Conservation (phyloP, 148 eudicot genomes). For the Dianthus caryophyllus region DNA sequence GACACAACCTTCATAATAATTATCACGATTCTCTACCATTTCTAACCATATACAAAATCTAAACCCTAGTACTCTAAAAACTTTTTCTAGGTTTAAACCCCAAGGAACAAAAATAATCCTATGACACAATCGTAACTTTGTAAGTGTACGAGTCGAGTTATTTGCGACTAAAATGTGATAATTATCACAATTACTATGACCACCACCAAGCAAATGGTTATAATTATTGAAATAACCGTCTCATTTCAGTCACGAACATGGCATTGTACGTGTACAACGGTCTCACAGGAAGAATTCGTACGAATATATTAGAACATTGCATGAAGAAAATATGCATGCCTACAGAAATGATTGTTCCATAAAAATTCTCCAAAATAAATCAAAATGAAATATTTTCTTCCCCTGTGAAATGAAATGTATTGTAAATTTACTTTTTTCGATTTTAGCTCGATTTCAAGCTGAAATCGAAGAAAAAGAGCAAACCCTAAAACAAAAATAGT, state of each 20-base stretch:
- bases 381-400: not conserved
- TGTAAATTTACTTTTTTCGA: not conserved
- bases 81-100: not conserved
- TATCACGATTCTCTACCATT: not conserved
- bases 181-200: too few relatives aligned
- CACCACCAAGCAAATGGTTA: too few relatives aligned
- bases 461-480: not conserved
- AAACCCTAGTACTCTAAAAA: not conserved
- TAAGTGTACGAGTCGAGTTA: too few relatives aligned
- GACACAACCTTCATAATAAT: not conserved
- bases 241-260: too few relatives aligned
- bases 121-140: too few relatives aligned
- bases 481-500: not conserved
- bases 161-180: too few relatives aligned
- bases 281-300: too few relatives aligned
- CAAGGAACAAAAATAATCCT: not conserved
- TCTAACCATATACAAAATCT: not conserved
- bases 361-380: too few relatives aligned
- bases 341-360: not conserved
- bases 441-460: conserved; percentile 5
- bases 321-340: conserved; percentile 2
- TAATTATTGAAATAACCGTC: too few relatives aligned
- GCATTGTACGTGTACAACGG: too few relatives aligned
- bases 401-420: not conserved
- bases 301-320: not conserved